Percentiles rank a stretch among this genome's conserved stretches.
Evolutionary conservation across 1,284 basidiomycete genomes (phyloP).

Genomic region (Stygiomarasmius scandens): DNA sequence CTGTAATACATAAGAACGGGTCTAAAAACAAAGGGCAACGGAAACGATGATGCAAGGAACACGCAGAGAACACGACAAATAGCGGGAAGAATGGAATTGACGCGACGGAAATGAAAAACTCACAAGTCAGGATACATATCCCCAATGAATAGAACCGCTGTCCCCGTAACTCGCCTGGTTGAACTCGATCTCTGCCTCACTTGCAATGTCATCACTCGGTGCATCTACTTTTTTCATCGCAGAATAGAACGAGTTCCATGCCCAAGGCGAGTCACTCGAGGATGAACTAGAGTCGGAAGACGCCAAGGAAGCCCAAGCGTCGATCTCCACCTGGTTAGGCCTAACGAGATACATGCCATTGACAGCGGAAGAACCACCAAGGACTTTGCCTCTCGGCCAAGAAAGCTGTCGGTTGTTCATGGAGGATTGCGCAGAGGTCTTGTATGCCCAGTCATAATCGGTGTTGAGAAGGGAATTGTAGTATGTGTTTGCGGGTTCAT

Average conservation of each 20-base stretch:
- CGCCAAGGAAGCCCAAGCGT: slow-evolving; percentile 44
- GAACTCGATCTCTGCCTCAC: slow-evolving; percentile 41
- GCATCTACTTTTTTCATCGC: slow-evolving; percentile 50
- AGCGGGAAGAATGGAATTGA: slow-evolving; percentile 12
- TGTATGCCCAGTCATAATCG: slow-evolving; percentile 66
- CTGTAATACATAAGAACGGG: slow-evolving; percentile 30
- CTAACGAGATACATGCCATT: slow-evolving; percentile 66
- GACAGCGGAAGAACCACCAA: slow-evolving; percentile 73
- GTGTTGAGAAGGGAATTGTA: slow-evolving; percentile 50
- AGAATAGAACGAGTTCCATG: slow-evolving; percentile 51
- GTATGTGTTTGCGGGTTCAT: slow-evolving; percentile 42
- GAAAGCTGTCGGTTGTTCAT: slow-evolving; percentile 37
- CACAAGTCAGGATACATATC: slow-evolving; percentile 57
- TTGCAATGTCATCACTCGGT: slow-evolving; percentile 38
- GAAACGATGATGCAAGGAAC: too few relatives aligned
- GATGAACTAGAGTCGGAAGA: slow-evolving; percentile 55
- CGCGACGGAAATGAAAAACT: slow-evolving; percentile 37
- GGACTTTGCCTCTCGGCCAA: slow-evolving; percentile 66
- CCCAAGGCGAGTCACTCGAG: slow-evolving; percentile 49
- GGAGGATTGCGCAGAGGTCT: slow-evolving; percentile 52
- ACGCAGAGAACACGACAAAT: too few relatives aligned
- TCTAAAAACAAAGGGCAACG: too few relatives aligned
- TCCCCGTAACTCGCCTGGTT: slow-evolving; percentile 43
- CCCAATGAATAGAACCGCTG: slow-evolving; percentile 45
- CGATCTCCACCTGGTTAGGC: slow-evolving; percentile 46